Percentiles rank a stretch among this genome's conserved stretches.
Conservation (phyloP, 163 green algal genomes). For the Trebouxia gelatinosa region DNA sequence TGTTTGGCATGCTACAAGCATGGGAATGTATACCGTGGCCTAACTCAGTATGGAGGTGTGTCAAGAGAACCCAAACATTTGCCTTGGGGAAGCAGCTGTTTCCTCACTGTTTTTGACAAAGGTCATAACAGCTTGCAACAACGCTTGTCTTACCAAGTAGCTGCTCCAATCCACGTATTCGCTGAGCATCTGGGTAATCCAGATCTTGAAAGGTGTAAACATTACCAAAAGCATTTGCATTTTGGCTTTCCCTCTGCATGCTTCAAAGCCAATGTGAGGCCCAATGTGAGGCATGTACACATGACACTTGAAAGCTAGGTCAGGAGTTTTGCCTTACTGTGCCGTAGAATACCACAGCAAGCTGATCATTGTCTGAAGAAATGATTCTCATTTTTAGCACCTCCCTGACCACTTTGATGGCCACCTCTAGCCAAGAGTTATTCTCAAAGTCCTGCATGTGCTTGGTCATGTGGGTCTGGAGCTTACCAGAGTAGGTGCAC, state of each 20-base stretch:
- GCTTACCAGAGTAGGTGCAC: background rate
- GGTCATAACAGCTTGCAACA: too few species aligned
- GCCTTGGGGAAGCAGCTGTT: too few species aligned
- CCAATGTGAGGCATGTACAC: too few species aligned
- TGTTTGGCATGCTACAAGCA: too few species aligned
- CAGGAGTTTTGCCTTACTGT: slow-evolving; percentile 21
- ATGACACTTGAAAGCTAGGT: background rate
- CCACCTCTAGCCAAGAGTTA: slow-evolving; percentile 46
- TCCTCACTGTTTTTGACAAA: too few species aligned
- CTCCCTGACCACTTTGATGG: slow-evolving; percentile 33
- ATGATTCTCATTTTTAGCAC: slow-evolving; percentile 50
- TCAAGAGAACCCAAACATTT: too few species aligned
- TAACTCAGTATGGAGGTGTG: too few species aligned
- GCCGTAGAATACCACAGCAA: slow-evolving; percentile 49
- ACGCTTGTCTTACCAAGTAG: slow-evolving; percentile 30
- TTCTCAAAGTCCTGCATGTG: slow-evolving; percentile 19
- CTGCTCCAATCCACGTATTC: slow-evolving; percentile 33
- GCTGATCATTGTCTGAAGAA: slow-evolving; percentile 33
- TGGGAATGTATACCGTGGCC: too few species aligned
- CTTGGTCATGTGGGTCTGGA: too few species aligned
- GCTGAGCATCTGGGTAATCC: slow-evolving; percentile 31
- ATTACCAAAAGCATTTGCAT: slow-evolving; percentile 34
- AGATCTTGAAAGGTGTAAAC: slow-evolving; percentile 37
- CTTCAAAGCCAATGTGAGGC: too few species aligned
- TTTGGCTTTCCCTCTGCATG: slow-evolving; percentile 39